Percentiles rank a stretch among this genome's conserved stretches.
Evolutionary conservation across 2,329 filamentous ascomycete genomes (phyloP).

Genomic region (Lasiodiplodia citricola): DNA sequence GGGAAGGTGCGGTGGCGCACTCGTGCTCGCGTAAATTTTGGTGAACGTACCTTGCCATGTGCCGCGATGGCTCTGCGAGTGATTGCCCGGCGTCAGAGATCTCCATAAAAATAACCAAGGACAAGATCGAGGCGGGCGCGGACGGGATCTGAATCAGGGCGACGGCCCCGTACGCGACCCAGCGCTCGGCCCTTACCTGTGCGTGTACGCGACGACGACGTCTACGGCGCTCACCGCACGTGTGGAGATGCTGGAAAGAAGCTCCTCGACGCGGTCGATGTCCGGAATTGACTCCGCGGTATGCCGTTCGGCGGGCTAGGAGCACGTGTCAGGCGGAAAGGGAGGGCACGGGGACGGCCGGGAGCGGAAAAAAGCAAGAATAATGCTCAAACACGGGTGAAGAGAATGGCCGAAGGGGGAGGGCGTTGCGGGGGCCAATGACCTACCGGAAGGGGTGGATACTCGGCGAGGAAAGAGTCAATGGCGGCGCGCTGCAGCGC

Average conservation of each 20-base stretch:
- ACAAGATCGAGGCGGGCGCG: conserved; percentile 2
- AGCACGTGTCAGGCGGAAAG: conserved; percentile 9
- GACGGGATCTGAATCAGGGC: conserved; percentile 5
- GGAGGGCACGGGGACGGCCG: conserved; percentile 1
- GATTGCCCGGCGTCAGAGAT: conserved; percentile 7
- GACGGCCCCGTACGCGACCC: not conserved
- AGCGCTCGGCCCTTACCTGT: conserved; percentile 18
- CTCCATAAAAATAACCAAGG: conserved; percentile 4
- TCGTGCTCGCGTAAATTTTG: not conserved
- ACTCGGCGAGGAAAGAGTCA: conserved; percentile 11
- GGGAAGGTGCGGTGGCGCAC: not conserved
- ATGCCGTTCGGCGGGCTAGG: not conserved
- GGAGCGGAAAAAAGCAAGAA: conserved; percentile 6
- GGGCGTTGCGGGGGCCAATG: conserved; percentile 8
- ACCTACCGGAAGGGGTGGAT: conserved; percentile 12
- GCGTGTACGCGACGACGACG: conserved; percentile 15
- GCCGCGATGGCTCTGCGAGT: conserved; percentile 15
- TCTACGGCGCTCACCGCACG: conserved; percentile 13
- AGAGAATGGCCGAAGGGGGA: not conserved
- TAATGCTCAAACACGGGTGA: conserved; percentile 9
- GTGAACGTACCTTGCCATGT: conserved; percentile 13
- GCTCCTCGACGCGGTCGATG: conserved; percentile 12
- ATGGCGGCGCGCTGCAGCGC: conserved; percentile 15
- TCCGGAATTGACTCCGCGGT: not conserved
- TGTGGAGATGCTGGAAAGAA: conserved; percentile 10